Evolutionary conservation across 2,329 filamentous ascomycete genomes (phyloP), one percentile per base, ranked within the genome.

Genomic region (Dryadomyces quercivorus): DNA sequence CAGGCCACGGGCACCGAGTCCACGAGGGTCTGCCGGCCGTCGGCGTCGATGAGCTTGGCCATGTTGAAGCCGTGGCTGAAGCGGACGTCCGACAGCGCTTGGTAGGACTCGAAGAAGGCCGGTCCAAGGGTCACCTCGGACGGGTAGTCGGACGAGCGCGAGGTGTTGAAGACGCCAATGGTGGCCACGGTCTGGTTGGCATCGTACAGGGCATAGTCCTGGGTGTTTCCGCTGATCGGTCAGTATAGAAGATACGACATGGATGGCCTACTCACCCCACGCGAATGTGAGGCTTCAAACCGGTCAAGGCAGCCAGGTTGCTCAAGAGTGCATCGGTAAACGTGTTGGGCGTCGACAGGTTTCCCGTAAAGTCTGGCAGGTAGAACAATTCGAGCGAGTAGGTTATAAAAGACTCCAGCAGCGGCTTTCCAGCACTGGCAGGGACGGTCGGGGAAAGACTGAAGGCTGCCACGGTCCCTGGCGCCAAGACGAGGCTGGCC

Each of bases 201-300:
- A 58, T 84, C 74, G 64, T 80, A 84, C 42, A 84, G 69, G 5
- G 79, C 78, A 59, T 77, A 82, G 66, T 85, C 81, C 65, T 85
- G 81, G 0, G 81, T 84, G 61, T 84, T 85, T n/a, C 81, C 82
- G 3, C 82, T 58, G 20, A 18, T 13, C 9, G n/a, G 18, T 2
- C 20, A 21, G n/a, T 26, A 26, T 42, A 5, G 34, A 46, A 16
- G 15, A 15, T 15, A 16, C 20, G 18, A 44, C 7, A 51, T 15
- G 36, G 8, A n/a, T n/a, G n/a, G n/a, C n/a, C n/a, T n/a, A 51
- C 56, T 54, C 36, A 56, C 56, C 56, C 81, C 1, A 85, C 79
- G 16, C 81, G 71, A 54, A 85, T 76, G 59, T 78, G 72, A 2
- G 81, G 81, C 58, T 80, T 81, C 7, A 70, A 72, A 9, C 80